Evolutionary conservation across 371 early-diverging fungal species (phyloP), one percentile per base, ranked within the genome.

Genomic region (Paramicrosporidium saccamoebae): DNA sequence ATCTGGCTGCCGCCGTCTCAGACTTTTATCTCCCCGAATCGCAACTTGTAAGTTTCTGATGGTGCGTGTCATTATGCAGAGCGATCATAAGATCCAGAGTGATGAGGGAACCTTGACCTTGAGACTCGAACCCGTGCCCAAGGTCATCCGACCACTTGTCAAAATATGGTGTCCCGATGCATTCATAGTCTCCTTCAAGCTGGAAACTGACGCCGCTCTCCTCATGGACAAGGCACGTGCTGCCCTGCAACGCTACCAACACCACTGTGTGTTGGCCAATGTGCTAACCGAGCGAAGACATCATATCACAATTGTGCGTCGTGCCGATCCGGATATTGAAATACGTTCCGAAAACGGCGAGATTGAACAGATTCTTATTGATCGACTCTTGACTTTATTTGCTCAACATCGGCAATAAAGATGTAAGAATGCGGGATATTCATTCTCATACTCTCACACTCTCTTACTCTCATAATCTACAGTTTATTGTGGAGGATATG

Each of bases 1-100:
- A 88, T 33, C 52, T 94, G 16, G 95, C 95, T 0, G 90, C 95
- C 2, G 95, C 95, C 7, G 95, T 94, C 25, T 68, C 69, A 31
- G 95, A 94, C 35, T 94, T 86, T 36, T 90, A 71, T 38, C 21
- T 21, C 21, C 9, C 4, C 3, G 10, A 21, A 5, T 4, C 21
- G n/a, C 3, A 5, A 8, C n/a, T 21, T 21, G 5, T 5, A 5
- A 5, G 10, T 21, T 12, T 10, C 6, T n/a, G 17, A 14, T 14
- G n/a, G 12, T 2, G 2, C 12, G 12, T 18, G 7, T 17, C 8
- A 6, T 10, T 4, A 19, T 21, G 12, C 30, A 69, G 66, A 44
- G 46, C 7, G 72, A 71, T 33, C 88, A 86, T 46, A 94, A 94
- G 44, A 94, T 94, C 22, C 94, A 94, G 36, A 78, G 79, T 1